Conservation (phyloP, 148 eudicot genomes). For the Salicornia ramosissima region DNA sequence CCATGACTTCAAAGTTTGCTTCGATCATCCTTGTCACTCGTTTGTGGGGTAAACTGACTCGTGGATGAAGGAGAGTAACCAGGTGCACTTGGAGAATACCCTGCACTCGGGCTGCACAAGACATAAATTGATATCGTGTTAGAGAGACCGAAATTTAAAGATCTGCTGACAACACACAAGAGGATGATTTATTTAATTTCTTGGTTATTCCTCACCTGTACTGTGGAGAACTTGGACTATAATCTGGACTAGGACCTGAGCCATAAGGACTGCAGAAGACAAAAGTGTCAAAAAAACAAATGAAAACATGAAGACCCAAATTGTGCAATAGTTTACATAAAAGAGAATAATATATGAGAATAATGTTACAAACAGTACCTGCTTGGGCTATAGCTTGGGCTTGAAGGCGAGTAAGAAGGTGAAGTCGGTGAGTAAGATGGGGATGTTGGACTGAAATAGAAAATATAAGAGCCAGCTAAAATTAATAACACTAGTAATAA, state of each 20-base stretch:
- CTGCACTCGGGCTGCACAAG: conserved; percentile 39
- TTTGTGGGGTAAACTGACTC: conserved; percentile 39
- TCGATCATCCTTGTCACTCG: conserved; percentile 32
- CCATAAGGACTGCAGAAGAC: conserved; percentile 31
- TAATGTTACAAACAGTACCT: conserved; percentile 24
- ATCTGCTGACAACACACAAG: background rate
- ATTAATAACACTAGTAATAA: background rate
- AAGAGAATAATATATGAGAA: too few relatives aligned
- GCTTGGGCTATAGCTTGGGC: conserved; percentile 52
- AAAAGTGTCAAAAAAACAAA: conserved; percentile 6
- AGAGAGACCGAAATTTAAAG: background rate
- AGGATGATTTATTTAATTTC: background rate
- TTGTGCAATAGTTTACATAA: too few relatives aligned
- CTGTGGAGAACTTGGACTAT: conserved; percentile 50
- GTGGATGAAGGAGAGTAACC: conserved; percentile 45
- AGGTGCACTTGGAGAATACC: conserved; percentile 43
- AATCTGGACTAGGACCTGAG: conserved; percentile 43
- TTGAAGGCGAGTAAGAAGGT: conserved; percentile 44
- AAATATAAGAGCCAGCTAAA: background rate
- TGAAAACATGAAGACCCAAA: too few relatives aligned
- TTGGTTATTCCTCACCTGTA: conserved; percentile 33
- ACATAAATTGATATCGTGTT: background rate
- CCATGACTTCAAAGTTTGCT: conserved; percentile 20
- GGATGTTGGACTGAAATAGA: conserved; percentile 42
- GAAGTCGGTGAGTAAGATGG: conserved; percentile 48